phyloP scores from a whole-genome alignment of 148 eudicot species.

The Camellia lanceoleosa region DNA sequence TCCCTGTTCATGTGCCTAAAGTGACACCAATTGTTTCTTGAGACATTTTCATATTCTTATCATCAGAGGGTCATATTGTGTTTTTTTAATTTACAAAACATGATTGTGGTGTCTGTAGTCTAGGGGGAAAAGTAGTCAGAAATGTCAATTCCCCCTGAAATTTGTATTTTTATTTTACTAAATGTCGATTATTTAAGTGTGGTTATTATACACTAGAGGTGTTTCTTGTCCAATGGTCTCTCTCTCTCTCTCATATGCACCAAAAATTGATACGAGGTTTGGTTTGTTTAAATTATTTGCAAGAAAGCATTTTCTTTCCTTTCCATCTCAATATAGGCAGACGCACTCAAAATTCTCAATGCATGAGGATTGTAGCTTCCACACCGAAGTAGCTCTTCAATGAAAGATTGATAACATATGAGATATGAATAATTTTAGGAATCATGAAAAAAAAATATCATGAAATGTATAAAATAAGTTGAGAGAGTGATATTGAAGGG shows the following conservation, averaged over 20 bases:
- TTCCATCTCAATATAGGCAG: background rate
- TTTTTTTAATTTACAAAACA: background rate
- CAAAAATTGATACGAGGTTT: background rate
- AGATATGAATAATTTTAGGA: too few species aligned
- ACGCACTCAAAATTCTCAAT: background rate
- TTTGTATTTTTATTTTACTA: background rate
- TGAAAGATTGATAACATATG: background rate
- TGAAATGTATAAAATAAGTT: too few species aligned
- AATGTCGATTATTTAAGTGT: background rate
- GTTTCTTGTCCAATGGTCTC: background rate
- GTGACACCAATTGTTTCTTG: slow-evolving; percentile 16
- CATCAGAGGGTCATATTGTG: background rate
- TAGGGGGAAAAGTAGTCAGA: background rate
- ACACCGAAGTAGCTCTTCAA: background rate
- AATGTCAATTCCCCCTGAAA: background rate
- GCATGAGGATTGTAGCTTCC: background rate
- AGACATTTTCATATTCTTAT: background rate
- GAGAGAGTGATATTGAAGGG: too few species aligned
- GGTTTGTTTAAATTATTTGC: background rate
- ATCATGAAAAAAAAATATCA: too few species aligned
- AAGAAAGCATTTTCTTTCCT: background rate
- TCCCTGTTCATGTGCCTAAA: slow-evolving; percentile 42
- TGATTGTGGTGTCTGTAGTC: background rate
- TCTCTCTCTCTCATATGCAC: background rate
- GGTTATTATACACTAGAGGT: background rate